Conservation (phyloP, 768 basidiomycete species). For the Termitomyces sp. region DNA sequence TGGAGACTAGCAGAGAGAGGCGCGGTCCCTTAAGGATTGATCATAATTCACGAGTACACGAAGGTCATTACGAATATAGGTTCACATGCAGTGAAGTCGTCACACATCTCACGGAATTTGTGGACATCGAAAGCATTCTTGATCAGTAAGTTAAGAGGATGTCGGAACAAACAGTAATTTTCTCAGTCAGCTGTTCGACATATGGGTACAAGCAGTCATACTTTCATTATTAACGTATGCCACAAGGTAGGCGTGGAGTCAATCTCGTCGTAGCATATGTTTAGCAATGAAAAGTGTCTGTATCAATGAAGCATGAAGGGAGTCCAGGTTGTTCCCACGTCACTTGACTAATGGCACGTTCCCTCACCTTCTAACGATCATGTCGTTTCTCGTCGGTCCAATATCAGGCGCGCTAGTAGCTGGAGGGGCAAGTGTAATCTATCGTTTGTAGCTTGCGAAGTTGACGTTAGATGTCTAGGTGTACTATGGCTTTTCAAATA, state of each 20-base stretch:
- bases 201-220: not conserved
- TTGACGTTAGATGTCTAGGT: constrained; percentile 31
- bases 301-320: too few species aligned
- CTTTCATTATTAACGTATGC: not conserved
- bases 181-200: not conserved
- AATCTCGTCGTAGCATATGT: not conserved
- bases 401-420: constrained; percentile 66
- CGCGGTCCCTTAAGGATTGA: not conserved
- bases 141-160: not conserved
- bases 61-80: not conserved
- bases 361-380: constrained; percentile 17
- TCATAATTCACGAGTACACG: not conserved
- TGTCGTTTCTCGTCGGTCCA: constrained; percentile 63
- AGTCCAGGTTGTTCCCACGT: constrained; percentile 10
- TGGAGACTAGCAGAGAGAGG: not conserved
- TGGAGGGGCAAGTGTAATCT: constrained; percentile 46
- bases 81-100: not conserved
- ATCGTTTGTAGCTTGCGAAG: not conserved
- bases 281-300: not conserved
- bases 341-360: not conserved
- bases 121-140: not conserved
- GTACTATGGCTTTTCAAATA: constrained; percentile 67
- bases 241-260: not conserved
- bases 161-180: not conserved
- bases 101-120: not conserved